A percentile compares a stretch with the other conserved stretches of the same genome.
Conservation (phyloP, 768 basidiomycete species). For the Leccinum arenicola region DNA sequence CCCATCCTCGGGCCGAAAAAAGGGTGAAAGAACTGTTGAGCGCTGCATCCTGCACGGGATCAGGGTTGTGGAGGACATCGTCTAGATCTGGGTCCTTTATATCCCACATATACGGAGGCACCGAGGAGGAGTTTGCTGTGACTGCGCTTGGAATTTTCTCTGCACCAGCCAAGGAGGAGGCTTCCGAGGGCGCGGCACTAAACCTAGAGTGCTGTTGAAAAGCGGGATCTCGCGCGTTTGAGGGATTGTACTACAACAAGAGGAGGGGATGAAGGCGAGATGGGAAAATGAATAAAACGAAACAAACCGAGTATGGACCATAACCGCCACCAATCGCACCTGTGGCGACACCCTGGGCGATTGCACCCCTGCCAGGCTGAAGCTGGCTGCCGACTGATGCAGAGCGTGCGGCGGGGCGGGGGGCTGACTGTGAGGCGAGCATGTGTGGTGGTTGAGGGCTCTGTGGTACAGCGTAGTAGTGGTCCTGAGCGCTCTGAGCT, state of each 20-base stretch:
- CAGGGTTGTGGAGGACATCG: conserved; percentile 87
- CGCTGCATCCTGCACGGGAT: conserved; percentile 65
- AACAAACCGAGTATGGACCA: conserved; percentile 82
- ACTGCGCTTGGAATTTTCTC: conserved; percentile 33
- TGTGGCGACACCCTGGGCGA: conserved; percentile 76
- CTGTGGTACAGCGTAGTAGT: conserved; percentile 66
- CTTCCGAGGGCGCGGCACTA: conserved; percentile 51
- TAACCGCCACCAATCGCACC: conserved; percentile 78
- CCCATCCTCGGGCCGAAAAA: conserved; percentile 82
- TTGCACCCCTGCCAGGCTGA: conserved; percentile 47
- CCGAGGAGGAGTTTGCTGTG: conserved; percentile 51
- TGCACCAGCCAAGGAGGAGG: conserved; percentile 36
- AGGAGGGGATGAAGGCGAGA: conserved; percentile 1
- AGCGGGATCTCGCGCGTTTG: conserved; percentile 37
- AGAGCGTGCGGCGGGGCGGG: conserved; percentile 27
- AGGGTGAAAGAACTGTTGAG: conserved; percentile 60
- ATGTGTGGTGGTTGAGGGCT: conserved; percentile 46
- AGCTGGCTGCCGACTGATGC: conserved; percentile 28
- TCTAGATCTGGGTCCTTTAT: conserved; percentile 81
- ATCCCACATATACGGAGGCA: conserved; percentile 77
- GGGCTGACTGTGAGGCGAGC: conserved; percentile 24
- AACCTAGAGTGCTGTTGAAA: conserved; percentile 52
- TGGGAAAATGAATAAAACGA: background rate
- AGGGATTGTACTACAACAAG: conserved; percentile 52
- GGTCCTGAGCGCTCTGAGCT: conserved; percentile 43